phyloP scores from a whole-genome alignment of 179 eudicot genomes.

The Spergularia azorica region DNA sequence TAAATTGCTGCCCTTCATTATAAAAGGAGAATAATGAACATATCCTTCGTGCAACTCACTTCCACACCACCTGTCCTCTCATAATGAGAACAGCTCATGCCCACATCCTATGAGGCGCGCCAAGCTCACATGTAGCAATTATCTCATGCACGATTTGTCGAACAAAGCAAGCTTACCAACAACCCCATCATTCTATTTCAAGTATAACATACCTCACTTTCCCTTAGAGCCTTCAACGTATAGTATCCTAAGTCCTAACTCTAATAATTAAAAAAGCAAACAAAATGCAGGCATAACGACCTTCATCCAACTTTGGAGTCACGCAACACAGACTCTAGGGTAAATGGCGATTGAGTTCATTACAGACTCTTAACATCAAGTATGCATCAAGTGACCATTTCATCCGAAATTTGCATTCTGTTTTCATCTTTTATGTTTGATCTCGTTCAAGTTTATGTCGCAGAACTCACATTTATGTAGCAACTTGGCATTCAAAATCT shows the following conservation, averaged over 20 bases:
- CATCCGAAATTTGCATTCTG: neutral
- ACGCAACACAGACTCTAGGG: neutral
- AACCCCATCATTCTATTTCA: neutral
- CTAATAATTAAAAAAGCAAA: neutral
- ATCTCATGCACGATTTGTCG: neutral
- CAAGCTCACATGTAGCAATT: constrained; percentile 2
- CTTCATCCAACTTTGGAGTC: neutral
- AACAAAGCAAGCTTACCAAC: neutral
- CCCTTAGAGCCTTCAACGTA: neutral
- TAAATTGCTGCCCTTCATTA: neutral
- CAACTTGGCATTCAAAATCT: neutral
- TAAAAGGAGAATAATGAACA: neutral
- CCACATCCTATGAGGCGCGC: neutral
- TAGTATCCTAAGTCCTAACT: neutral
- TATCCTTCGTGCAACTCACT: neutral
- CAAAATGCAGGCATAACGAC: constrained; percentile 6
- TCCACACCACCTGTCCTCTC: neutral
- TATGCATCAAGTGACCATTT: neutral
- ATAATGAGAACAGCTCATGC: neutral
- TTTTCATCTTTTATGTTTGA: neutral
- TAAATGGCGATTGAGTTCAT: neutral
- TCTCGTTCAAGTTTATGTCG: neutral
- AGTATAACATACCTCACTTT: neutral
- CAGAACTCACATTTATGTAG: neutral
- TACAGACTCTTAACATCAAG: neutral